Base-by-base conservation (phyloP, 352 stramenopile species). In the Peronospora farinosa region DNA sequence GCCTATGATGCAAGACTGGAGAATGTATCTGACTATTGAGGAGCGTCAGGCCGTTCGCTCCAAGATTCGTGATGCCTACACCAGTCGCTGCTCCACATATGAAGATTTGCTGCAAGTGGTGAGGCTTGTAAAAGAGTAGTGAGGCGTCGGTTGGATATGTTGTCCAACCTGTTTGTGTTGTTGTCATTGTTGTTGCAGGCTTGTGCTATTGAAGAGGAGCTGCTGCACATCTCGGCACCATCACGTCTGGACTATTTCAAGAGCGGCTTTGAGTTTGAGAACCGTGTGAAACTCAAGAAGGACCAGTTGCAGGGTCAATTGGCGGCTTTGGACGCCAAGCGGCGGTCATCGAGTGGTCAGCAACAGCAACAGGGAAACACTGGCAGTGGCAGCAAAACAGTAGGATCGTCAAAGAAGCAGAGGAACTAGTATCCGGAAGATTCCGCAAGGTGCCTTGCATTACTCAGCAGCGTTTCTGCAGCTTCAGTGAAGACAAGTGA, bases 191-290 rank as follows among this genome's bases (percentile, higher is more conserved):
- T 52, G 21, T 10, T 17, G 3, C 56, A 94, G 83, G 83, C 80
- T 15, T 91, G 74, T 41, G 84, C 84, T 28, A 95, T 95, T 61
- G 82, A 95, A 58, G 84, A 95, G 41, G 84, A 95, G 50, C 59
- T 95, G 57, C 63, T 95, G 46, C 84, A 95, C 53, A 95, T 95
- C 46, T 89, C 84, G 44, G 81, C 84, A 25, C 84, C 81, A 51
- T 93, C 81, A 49, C 76, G 84, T 51, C 66, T 95, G 7, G 84
- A 95, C 51, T 95, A 95, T 70, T 95, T 95, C 46, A 95, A 95
- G 69, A 91, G 82, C 63, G 84, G 84, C 55, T 92, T 92, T 55
- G 82, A 93, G 69, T 95, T 95, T 55, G 81, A 95, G 60, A 92
- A 91, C 57, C 84, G 81, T 49, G 84, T 95, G 31, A 91, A 92